Base-by-base conservation (phyloP, 2,329 filamentous ascomycete species). In the Trichoderma harzianum region DNA sequence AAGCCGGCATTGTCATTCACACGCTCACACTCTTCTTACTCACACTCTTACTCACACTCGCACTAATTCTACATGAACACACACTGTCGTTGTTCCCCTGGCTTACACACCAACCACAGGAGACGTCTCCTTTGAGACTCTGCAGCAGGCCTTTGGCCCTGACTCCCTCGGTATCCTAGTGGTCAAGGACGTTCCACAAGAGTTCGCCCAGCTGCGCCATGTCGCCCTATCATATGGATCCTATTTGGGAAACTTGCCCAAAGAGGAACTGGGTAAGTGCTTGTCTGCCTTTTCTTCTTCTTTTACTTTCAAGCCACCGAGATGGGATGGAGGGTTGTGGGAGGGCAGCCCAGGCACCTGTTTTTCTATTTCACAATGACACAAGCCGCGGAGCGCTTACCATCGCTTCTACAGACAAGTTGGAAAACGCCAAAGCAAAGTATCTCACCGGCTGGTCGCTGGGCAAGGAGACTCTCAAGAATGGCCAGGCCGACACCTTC, bases 81-180 rank as follows among this genome's bases (percentile, higher is more conserved):
- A 34, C 57, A 14, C 57, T 18, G 30, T n/a, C 21, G 21, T n/a
- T 39, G 32, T 66, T 8, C 34, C 65, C 55, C 65, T 60, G 65
- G 39, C 65, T 68, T 30, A 68, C 65, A 47, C 36, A 18, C 16
- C 32, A 43, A 12, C 5, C n/a, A 47, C 74, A 93, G 92, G 89
- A 24, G 87, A 86, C 71, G 86, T 95, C 60, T 86, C 91, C 0
- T 91, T 93, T 67, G 86, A 89, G 70, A 88, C 88, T 0, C 86
- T 96, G 12, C 88, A 93, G 76, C 82, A 92, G 76, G 96, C 96
- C 0, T 98, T 99, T 79, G 96, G 96, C 0, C 94, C 95, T 1
- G 90, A 93, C 30, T 97, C 94, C 2, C 85, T 98, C 14, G 96
- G 96, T 0, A 97, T 99, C 67, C 91, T 99, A 70, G 85, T 98